Conservation (phyloP, 257 asterid genomes). For the Paraleonurus japonicus region DNA sequence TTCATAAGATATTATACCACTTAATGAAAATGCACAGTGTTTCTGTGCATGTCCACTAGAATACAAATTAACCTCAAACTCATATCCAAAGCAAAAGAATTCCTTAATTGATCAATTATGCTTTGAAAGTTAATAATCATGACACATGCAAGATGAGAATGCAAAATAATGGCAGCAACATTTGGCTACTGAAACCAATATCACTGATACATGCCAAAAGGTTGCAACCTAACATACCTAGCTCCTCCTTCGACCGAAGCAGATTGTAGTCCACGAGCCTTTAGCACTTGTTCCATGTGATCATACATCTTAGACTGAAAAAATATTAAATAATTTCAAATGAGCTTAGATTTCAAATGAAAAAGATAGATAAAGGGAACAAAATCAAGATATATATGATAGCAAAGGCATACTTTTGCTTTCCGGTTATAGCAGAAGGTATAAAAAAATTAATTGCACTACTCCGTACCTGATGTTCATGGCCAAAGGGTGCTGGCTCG, state of each 20-base stretch:
- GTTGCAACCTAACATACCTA: constrained; percentile 54
- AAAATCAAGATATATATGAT: not conserved
- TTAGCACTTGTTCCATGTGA: constrained; percentile 68
- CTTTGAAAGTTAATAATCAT: constrained; percentile 18
- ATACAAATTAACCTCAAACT: constrained; percentile 18
- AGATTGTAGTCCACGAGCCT: constrained; percentile 71
- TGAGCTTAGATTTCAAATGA: not conserved
- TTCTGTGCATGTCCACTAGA: constrained; percentile 39
- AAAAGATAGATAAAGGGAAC: not conserved
- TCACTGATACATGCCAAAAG: not conserved
- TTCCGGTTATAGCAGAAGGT: not conserved
- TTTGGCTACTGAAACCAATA: constrained; percentile 22
- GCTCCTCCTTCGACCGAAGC: constrained; percentile 72
- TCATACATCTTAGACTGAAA: constrained; percentile 75
- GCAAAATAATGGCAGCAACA: constrained; percentile 1
- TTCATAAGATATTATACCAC: constrained; percentile 46
- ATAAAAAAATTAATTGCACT: constrained; percentile 11
- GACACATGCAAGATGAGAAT: constrained; percentile 9
- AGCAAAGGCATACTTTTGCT: not conserved
- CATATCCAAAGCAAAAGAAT: constrained; percentile 24
- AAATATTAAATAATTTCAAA: constrained; percentile 2
- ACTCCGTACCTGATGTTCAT: constrained; percentile 73
- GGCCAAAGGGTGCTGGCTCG: constrained; percentile 59
- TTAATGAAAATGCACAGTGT: constrained; percentile 42
- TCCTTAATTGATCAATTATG: constrained; percentile 10